Conservation (phyloP, 2,329 filamentous ascomycete species). For the Pseudogymnoascus verrucosus region DNA sequence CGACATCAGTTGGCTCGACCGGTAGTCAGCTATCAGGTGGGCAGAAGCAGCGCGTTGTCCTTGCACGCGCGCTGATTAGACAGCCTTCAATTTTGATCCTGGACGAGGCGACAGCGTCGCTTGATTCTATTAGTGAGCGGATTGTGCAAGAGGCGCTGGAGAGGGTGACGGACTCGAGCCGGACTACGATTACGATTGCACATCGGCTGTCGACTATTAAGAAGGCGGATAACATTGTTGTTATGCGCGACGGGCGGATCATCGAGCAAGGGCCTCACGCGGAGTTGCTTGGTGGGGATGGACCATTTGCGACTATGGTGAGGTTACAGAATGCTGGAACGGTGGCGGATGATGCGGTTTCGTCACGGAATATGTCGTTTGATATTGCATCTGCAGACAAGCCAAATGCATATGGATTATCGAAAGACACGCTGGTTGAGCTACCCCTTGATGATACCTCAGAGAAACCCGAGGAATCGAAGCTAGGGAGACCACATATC, state of each 20-base stretch:
- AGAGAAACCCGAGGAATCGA: background rate
- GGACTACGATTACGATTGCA: conserved; percentile 35
- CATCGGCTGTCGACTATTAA: conserved; percentile 35
- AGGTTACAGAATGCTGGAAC: conserved; percentile 13
- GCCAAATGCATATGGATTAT: conserved; percentile 15
- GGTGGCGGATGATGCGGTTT: conserved; percentile 26
- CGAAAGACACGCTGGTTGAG: conserved; percentile 9
- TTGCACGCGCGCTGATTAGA: conserved; percentile 49
- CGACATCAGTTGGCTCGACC: conserved; percentile 43
- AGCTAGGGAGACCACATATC: conserved; percentile 18
- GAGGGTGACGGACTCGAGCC: conserved; percentile 21
- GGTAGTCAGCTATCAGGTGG: conserved; percentile 48
- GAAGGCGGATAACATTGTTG: conserved; percentile 33
- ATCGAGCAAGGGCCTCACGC: conserved; percentile 34
- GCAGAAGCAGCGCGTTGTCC: conserved; percentile 51
- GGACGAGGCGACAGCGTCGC: conserved; percentile 53
- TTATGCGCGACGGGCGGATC: conserved; percentile 31
- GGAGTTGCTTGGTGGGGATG: conserved; percentile 21
- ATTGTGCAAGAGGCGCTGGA: conserved; percentile 40
- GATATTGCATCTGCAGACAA: background rate
- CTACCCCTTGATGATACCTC: conserved; percentile 41
- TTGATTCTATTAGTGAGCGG: conserved; percentile 51
- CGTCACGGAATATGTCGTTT: conserved; percentile 3
- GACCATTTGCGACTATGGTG: conserved; percentile 21
- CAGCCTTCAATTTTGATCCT: conserved; percentile 51